Percentiles rank a stretch among this genome's conserved stretches.
Evolutionary conservation across 495 filamentous ascomycete species (phyloP).

Genomic region (Penicillium canariense): DNA sequence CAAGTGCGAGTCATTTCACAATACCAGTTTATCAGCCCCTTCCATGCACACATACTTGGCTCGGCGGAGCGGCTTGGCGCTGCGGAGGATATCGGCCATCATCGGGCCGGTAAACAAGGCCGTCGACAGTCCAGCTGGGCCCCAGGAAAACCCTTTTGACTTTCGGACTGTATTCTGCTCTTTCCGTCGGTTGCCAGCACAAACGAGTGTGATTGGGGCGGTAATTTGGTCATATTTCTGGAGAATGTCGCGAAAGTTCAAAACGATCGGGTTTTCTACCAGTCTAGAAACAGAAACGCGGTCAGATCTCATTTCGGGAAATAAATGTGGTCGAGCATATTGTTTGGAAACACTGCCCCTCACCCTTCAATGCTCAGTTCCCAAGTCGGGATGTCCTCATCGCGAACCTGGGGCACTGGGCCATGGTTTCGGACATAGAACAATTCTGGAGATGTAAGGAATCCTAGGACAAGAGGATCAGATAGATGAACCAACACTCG

Average conservation of each 20-base stretch:
- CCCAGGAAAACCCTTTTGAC: constrained; percentile 96
- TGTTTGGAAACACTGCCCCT: no score
- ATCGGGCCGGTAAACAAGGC: constrained; percentile 85
- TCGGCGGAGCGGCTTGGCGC: constrained; percentile 63
- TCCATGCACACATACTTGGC: constrained; percentile 92
- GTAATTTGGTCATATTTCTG: constrained; percentile 80
- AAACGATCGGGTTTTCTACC: constrained; percentile 71
- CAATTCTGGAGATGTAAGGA: constrained; percentile 85
- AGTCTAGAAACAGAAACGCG: constrained; percentile 39
- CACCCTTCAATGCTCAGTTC: constrained; percentile 82
- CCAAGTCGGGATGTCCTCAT: constrained; percentile 76
- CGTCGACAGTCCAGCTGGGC: constrained; percentile 83
- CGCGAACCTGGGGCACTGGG: constrained; percentile 72
- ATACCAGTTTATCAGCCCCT: constrained; percentile 77
- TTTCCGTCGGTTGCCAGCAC: constrained; percentile 90
- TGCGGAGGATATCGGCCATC: constrained; percentile 69
- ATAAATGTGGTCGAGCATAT: background rate
- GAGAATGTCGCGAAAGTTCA: constrained; percentile 74
- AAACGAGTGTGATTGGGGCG: constrained; percentile 85
- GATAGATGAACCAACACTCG: background rate
- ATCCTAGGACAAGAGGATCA: constrained; percentile 44
- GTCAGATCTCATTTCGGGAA: constrained; percentile 9
- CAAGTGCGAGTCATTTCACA: constrained; percentile 10
- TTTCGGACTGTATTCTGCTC: constrained; percentile 93
- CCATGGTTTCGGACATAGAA: constrained; percentile 98